Conservation (phyloP, 2,329 filamentous ascomycete genomes). For the Diplodia mutila region DNA sequence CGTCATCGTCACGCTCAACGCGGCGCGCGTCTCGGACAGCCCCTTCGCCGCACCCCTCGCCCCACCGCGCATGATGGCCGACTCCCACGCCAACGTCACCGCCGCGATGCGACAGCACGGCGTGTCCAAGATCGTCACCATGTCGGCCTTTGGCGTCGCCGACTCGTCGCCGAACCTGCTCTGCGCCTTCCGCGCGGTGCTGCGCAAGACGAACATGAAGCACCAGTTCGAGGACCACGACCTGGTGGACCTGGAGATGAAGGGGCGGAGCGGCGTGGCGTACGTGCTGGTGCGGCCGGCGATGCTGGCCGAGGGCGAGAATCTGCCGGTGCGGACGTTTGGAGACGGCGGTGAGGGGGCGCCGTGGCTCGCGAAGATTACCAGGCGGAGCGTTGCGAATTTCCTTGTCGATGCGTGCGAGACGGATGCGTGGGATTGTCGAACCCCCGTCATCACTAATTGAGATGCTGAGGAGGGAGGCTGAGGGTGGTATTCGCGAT, state of each 20-base stretch:
- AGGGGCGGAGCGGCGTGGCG: slow-evolving; percentile 36
- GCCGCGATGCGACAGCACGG: slow-evolving; percentile 44
- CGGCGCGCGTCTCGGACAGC: slow-evolving; percentile 50
- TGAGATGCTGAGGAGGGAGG: slow-evolving; percentile 8
- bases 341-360: slow-evolving; percentile 50
- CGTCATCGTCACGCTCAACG: slow-evolving; percentile 56
- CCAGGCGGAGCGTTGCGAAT: slow-evolving; percentile 48
- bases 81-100: slow-evolving; percentile 46
- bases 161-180: slow-evolving; percentile 50
- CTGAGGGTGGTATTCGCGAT: too few relatives aligned
- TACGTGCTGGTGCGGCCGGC: slow-evolving; percentile 53
- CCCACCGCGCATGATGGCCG: slow-evolving; percentile 53
- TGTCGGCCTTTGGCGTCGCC: slow-evolving; percentile 57
- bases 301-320: slow-evolving; percentile 48
- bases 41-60: slow-evolving; percentile 54
- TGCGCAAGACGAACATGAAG: slow-evolving; percentile 53
- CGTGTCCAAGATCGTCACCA: slow-evolving; percentile 51
- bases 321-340: slow-evolving; percentile 44
- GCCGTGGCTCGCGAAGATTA: slow-evolving; percentile 45
- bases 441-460: slow-evolving; percentile 54
- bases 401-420: slow-evolving; percentile 53
- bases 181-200: slow-evolving; percentile 49
- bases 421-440: slow-evolving; percentile 46
- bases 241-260: slow-evolving; percentile 49
- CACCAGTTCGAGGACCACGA: slow-evolving; percentile 55